Percentiles rank a stretch among this genome's conserved stretches.
These are phyloP conservation scores for Rhizopogon sp. DNA, from an alignment of 768 basidiomycete genomes.

Conservation along the genomic window DNA sequence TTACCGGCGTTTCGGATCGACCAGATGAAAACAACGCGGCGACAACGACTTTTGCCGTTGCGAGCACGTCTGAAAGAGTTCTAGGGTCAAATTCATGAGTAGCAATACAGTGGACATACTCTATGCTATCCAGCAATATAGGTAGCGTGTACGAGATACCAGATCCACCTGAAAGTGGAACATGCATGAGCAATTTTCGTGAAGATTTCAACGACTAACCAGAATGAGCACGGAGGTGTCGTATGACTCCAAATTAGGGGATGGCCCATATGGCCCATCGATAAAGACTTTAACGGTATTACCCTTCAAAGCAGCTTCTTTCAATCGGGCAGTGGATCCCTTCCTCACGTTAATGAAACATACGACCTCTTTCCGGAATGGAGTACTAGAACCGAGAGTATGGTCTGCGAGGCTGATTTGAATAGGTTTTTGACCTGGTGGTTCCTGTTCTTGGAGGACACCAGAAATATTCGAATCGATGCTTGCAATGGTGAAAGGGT, in stretches of 20 bases:
- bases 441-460: not conserved
- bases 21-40: conserved; percentile 39
- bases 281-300: conserved; percentile 40
- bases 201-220: conserved; percentile 24
- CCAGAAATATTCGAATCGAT: conserved; percentile 18
- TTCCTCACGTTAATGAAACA: conserved; percentile 48
- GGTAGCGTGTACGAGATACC: conserved; percentile 46
- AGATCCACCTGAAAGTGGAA: conserved; percentile 35
- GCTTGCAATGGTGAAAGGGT: conserved; percentile 55
- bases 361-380: conserved; percentile 33
- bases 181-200: not conserved
- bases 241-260: conserved; percentile 33
- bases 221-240: conserved; percentile 42
- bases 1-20: conserved; percentile 33
- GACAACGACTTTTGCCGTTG: conserved; percentile 19
- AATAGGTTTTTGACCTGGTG: not conserved
- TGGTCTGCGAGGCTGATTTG: not conserved
- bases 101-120: conserved; percentile 22
- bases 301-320: conserved; percentile 24
- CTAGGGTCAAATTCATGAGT: not conserved
- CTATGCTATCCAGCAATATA: conserved; percentile 36
- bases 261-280: conserved; percentile 52
- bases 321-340: conserved; percentile 51
- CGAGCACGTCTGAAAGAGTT: conserved; percentile 3
- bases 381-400: not conserved